phyloP scores from a whole-genome alignment of 2,329 filamentous ascomycete species.

The Leptographium flavum region DNA sequence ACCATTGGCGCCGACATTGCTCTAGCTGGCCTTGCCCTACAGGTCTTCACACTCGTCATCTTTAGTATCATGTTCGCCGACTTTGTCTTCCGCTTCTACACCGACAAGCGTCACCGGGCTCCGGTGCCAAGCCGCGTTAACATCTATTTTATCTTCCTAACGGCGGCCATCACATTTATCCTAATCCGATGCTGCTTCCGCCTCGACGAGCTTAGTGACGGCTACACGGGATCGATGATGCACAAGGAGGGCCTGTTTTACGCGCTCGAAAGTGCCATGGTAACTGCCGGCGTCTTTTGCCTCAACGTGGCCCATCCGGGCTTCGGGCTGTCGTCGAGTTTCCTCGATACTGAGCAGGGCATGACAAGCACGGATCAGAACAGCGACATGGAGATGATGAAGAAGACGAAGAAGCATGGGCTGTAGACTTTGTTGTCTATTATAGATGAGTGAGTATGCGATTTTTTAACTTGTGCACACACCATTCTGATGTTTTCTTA shows the following conservation, averaged over 20 bases:
- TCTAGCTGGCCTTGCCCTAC: slow-evolving; percentile 41
- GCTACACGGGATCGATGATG: slow-evolving; percentile 43
- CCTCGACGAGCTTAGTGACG: slow-evolving; percentile 48
- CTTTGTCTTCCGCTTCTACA: slow-evolving; percentile 29
- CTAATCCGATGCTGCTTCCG: slow-evolving; percentile 42
- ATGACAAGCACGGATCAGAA: too few species aligned
- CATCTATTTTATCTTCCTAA: slow-evolving; percentile 27
- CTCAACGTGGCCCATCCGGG: slow-evolving; percentile 10
- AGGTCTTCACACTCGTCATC: slow-evolving; percentile 38
- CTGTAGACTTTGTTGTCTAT: too few species aligned
- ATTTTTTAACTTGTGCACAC: too few species aligned
- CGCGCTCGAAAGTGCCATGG: slow-evolving; percentile 33
- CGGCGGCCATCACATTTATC: slow-evolving; percentile 41
- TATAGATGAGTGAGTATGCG: too few species aligned
- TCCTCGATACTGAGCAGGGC: too few species aligned
- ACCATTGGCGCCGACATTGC: slow-evolving; percentile 29
- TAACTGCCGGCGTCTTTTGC: slow-evolving; percentile 9
- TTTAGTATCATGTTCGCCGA: slow-evolving; percentile 34
- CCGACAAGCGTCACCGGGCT: not conserved
- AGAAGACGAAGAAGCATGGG: too few species aligned
- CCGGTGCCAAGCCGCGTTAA: slow-evolving; percentile 21
- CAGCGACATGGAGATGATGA: too few species aligned
- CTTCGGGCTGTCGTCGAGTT: slow-evolving; percentile 5
- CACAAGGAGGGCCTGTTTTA: slow-evolving; percentile 36
- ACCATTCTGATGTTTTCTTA: too few species aligned